Percentiles rank a stretch among this genome's conserved stretches.
These are phyloP conservation scores for Azolla pinnata DNA, from an alignment of 75 land plant species.

Conservation along the genomic window DNA sequence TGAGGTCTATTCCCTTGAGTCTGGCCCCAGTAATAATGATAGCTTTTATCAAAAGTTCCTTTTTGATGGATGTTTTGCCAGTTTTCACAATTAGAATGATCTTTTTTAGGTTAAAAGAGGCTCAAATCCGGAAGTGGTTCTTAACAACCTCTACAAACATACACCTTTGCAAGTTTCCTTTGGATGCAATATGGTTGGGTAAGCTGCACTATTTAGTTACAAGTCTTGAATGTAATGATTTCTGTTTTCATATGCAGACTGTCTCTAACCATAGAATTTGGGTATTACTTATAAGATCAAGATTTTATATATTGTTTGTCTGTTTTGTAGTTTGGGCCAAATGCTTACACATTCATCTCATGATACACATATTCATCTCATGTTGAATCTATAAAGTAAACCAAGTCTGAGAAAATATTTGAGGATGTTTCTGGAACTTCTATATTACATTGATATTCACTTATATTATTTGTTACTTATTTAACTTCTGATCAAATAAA, in stretches of 20 bases:
- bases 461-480: not conserved
- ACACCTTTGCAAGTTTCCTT: constrained; percentile 80
- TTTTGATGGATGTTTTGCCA: not conserved
- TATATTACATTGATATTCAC: not conserved
- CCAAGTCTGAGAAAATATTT: not conserved
- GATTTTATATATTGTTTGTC: too few species aligned
- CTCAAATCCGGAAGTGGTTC: constrained; percentile 60
- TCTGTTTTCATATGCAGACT: too few species aligned
- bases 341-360: too few species aligned
- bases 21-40: not conserved
- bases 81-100: too few species aligned
- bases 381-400: too few species aligned
- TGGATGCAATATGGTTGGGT: constrained; percentile 99
- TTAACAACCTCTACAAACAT: constrained; percentile 74
- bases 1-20: constrained; percentile 48
- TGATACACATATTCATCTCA: too few species aligned
- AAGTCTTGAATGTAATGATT: too few species aligned
- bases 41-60: not conserved
- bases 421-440: not conserved
- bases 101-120: constrained; percentile 77
- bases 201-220: too few species aligned
- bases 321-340: too few species aligned
- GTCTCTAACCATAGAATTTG: too few species aligned
- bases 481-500: not conserved
- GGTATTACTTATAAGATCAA: too few species aligned